These are phyloP conservation scores for Termitomyces sp. DNA, from an alignment of 768 basidiomycete species.

Conservation along the genomic window DNA sequence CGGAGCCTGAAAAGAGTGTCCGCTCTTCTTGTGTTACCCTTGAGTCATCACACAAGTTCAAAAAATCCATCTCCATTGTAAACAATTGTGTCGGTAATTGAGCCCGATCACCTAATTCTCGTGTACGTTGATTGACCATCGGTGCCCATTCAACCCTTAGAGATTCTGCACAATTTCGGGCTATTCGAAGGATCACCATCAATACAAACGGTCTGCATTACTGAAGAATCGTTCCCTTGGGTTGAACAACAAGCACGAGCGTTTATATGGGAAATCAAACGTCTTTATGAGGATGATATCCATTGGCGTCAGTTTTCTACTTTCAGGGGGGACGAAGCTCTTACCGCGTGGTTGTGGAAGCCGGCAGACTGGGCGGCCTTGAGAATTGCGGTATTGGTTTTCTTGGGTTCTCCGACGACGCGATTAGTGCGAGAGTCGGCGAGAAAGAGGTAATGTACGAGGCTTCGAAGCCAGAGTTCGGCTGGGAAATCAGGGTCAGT, in stretches of 20 bases:
- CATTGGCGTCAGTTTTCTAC: neutral
- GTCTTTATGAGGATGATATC: slow-evolving; percentile 11
- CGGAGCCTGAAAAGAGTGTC: too few species aligned
- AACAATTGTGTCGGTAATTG: too few species aligned
- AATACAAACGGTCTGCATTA: slow-evolving; percentile 18
- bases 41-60: too few species aligned
- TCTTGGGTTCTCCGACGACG: slow-evolving; percentile 37
- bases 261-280: slow-evolving; percentile 30
- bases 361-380: slow-evolving; percentile 17
- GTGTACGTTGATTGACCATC: neutral
- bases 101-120: too few species aligned
- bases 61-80: too few species aligned
- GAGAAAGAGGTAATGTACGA: slow-evolving; percentile 38
- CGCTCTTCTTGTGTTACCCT: too few species aligned
- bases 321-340: neutral
- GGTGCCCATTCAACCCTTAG: neutral
- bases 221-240: slow-evolving; percentile 27
- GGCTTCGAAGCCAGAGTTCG: slow-evolving; percentile 28
- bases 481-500: slow-evolving; percentile 14
- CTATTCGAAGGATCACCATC: neutral
- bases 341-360: slow-evolving; percentile 21
- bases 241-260: slow-evolving; percentile 21
- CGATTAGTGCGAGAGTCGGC: slow-evolving; percentile 34
- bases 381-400: slow-evolving; percentile 20
- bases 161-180: neutral